phyloP scores from a whole-genome alignment of 495 filamentous ascomycete species.

The Trichoderma asperelloides region DNA sequence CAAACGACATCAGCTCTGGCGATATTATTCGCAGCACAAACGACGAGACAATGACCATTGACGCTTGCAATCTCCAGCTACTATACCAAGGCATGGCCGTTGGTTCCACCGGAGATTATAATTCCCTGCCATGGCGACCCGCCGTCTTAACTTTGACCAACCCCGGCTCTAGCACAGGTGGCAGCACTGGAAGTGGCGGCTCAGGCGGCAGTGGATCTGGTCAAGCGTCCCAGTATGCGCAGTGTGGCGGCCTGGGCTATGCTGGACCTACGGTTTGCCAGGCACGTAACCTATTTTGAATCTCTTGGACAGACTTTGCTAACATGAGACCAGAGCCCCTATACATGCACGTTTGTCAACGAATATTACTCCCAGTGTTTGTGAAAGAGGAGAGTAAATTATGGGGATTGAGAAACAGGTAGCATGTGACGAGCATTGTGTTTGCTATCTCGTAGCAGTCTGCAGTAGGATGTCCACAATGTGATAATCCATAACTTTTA shows the following conservation, averaged over 20 bases:
- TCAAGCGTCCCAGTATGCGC: not conserved
- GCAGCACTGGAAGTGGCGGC: no score
- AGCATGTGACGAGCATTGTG: no score
- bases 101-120: conserved; percentile 29
- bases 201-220: not conserved
- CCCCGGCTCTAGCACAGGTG: not conserved
- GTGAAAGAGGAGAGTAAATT: not conserved
- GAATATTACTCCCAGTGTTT: not conserved
- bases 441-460: no score
- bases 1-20: conserved; percentile 55
- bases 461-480: no score
- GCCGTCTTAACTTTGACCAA: conserved; percentile 41
- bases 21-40: conserved; percentile 44
- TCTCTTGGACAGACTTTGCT: not conserved
- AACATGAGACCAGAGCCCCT: not conserved
- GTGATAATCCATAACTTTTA: no score
- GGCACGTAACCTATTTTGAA: not conserved
- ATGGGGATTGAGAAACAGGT: not conserved
- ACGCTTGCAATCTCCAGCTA: conserved; percentile 49
- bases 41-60: conserved; percentile 49
- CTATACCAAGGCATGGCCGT: conserved; percentile 47
- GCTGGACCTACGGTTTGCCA: not conserved
- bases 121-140: conserved; percentile 38
- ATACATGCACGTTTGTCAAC: not conserved
- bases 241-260: not conserved